Conservation (phyloP, 441 rosid genomes). For the Adansonia madagascariensis region DNA sequence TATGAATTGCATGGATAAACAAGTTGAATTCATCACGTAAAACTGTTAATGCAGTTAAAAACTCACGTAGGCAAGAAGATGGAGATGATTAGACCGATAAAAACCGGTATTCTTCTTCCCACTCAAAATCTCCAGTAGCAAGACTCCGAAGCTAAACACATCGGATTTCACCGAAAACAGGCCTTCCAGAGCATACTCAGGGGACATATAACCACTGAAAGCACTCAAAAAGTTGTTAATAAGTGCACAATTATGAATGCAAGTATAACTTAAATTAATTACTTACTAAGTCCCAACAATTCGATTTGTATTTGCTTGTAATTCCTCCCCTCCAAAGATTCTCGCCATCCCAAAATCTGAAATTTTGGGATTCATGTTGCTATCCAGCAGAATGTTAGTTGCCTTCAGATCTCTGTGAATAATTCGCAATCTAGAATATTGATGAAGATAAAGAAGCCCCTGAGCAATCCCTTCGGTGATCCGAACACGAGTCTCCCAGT, state of each 20-base stretch:
- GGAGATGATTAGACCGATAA: background rate
- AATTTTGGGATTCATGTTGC: conserved; percentile 9
- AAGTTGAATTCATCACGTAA: background rate
- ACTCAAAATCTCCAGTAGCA: background rate
- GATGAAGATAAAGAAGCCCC: conserved; percentile 22
- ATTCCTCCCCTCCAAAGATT: conserved; percentile 1
- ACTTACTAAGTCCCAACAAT: conserved; percentile 22
- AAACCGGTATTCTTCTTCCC: conserved; percentile 13
- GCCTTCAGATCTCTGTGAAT: conserved; percentile 21
- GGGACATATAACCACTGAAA: background rate
- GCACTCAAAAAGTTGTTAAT: background rate
- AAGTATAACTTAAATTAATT: background rate
- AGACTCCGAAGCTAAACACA: conserved; percentile 4
- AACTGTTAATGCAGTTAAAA: background rate
- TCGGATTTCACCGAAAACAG: background rate
- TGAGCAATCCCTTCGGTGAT: background rate
- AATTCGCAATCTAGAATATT: background rate
- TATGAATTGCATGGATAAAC: background rate
- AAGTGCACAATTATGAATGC: background rate
- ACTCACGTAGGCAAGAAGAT: conserved; percentile 7
- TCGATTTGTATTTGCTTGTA: background rate
- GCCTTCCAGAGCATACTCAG: background rate
- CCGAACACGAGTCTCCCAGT: background rate
- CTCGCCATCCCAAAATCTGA: conserved; percentile 4
- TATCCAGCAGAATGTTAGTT: conserved; percentile 8